Evolutionary conservation across 1,139 yeast species (phyloP).

Genomic region (Arxiozyma heterogenica): DNA sequence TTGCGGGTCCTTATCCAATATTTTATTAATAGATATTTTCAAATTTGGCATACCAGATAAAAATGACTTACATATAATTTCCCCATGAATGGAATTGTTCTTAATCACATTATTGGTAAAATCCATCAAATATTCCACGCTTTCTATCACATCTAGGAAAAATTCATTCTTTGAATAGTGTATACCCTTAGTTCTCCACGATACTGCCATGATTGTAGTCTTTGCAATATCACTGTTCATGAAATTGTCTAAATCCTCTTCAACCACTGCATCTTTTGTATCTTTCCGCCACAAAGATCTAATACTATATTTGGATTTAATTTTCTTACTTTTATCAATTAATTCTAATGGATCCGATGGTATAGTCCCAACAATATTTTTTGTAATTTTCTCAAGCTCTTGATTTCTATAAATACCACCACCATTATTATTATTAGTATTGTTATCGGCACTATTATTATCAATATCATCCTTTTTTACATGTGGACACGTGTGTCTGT

Average conservation of each 20-base stretch:
- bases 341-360: conserved; percentile 4
- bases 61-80: conserved; percentile 55
- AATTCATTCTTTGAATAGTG: conserved; percentile 69
- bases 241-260: conserved; percentile 23
- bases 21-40: conserved; percentile 57
- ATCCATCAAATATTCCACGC: conserved; percentile 54
- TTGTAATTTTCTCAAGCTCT: conserved; percentile 5
- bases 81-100: conserved; percentile 56
- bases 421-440: neutral
- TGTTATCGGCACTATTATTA: neutral
- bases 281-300: conserved; percentile 10
- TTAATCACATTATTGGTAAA: conserved; percentile 46
- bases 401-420: conserved; percentile 2
- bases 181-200: conserved; percentile 82
- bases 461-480: conserved; percentile 1
- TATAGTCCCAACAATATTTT: conserved; percentile 8
- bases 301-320: conserved; percentile 3
- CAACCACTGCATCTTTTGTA: conserved; percentile 11
- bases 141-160: conserved; percentile 64
- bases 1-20: conserved; percentile 39
- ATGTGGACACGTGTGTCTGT: neutral
- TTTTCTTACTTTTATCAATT: conserved; percentile 4
- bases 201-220: conserved; percentile 62
- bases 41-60: conserved; percentile 73
- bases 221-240: conserved; percentile 61